Evolutionary conservation across 2,329 filamentous ascomycete species (phyloP).

Genomic region (Thielaviopsis punctulata): DNA sequence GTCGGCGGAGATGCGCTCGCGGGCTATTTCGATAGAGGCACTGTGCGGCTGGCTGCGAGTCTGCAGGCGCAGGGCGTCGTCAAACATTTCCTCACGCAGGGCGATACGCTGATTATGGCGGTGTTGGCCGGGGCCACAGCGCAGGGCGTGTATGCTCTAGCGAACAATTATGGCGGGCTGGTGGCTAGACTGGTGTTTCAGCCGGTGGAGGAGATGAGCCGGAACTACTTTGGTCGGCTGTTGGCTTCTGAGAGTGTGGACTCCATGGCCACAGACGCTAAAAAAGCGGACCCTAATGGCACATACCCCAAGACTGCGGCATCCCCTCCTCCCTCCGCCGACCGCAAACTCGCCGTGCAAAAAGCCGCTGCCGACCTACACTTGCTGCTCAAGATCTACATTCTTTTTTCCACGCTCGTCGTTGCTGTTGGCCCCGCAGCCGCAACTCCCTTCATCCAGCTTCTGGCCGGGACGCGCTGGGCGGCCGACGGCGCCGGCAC

Average conservation of each 20-base stretch:
- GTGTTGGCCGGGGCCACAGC: constrained; percentile 58
- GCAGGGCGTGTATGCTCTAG: constrained; percentile 83
- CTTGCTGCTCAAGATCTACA: constrained; percentile 54
- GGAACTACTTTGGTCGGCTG: constrained; percentile 74
- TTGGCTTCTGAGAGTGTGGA: constrained; percentile 28
- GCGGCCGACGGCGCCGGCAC: constrained; percentile 50
- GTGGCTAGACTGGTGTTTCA: constrained; percentile 82
- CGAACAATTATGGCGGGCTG: constrained; percentile 85
- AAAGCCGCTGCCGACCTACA: constrained; percentile 36
- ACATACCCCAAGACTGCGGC: too few species aligned
- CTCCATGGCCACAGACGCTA: constrained; percentile 13
- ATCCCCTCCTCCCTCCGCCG: too few species aligned
- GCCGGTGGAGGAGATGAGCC: constrained; percentile 83
- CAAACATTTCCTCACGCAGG: constrained; percentile 88
- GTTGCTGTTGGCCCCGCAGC: constrained; percentile 56
- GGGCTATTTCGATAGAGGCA: constrained; percentile 48
- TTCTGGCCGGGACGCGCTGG: constrained; percentile 69
- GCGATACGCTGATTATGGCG: constrained; percentile 77
- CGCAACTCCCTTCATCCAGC: constrained; percentile 52
- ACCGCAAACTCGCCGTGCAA: constrained; percentile 18
- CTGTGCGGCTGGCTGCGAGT: constrained; percentile 58
- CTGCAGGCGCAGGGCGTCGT: constrained; percentile 76
- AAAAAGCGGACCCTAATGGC: constrained; percentile 12
- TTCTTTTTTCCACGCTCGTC: constrained; percentile 52
- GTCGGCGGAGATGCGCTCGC: constrained; percentile 46